Evolutionary conservation across 805 yeast species (phyloP).

Genomic region (Nakazawaea wyomingensis): DNA sequence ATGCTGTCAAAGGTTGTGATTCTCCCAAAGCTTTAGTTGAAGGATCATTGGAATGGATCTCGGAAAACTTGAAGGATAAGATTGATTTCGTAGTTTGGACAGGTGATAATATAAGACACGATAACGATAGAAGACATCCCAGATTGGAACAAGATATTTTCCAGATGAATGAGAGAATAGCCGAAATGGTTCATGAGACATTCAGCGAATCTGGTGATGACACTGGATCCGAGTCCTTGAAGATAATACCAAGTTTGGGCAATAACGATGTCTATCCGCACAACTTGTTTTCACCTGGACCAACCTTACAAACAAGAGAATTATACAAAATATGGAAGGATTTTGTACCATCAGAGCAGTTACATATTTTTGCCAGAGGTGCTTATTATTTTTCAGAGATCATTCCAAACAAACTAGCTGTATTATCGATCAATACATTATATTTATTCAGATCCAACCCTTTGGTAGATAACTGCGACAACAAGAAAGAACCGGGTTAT

Average conservation of each 20-base stretch:
- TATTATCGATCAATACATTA: conserved; percentile 72
- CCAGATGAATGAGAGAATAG: conserved; percentile 57
- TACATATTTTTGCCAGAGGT: conserved; percentile 68
- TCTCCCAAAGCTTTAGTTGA: conserved; percentile 59
- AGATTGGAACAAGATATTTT: conserved; percentile 70
- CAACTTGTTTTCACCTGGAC: conserved; percentile 79
- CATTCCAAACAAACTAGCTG: conserved; percentile 75
- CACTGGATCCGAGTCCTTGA: conserved; percentile 19
- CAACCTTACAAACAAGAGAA: conserved; percentile 82
- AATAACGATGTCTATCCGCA: conserved; percentile 90
- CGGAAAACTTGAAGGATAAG: conserved; percentile 59
- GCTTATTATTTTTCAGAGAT: conserved; percentile 73
- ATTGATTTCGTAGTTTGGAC: conserved; percentile 89
- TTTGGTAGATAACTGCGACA: conserved; percentile 74
- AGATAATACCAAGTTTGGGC: conserved; percentile 69
- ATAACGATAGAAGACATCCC: conserved; percentile 69
- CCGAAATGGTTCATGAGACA: conserved; percentile 43
- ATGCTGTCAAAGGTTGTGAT: conserved; percentile 74
- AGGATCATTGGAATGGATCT: conserved; percentile 63
- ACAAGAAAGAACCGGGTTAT: conserved; percentile 73
- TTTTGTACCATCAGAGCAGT: conserved; percentile 72
- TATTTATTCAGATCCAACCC: conserved; percentile 76
- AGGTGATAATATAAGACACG: conserved; percentile 85
- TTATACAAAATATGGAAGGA: conserved; percentile 67
- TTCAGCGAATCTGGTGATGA: conserved; percentile 45